Conservation (phyloP, 2,329 filamentous ascomycete species). For the Ophiostoma sp. region DNA sequence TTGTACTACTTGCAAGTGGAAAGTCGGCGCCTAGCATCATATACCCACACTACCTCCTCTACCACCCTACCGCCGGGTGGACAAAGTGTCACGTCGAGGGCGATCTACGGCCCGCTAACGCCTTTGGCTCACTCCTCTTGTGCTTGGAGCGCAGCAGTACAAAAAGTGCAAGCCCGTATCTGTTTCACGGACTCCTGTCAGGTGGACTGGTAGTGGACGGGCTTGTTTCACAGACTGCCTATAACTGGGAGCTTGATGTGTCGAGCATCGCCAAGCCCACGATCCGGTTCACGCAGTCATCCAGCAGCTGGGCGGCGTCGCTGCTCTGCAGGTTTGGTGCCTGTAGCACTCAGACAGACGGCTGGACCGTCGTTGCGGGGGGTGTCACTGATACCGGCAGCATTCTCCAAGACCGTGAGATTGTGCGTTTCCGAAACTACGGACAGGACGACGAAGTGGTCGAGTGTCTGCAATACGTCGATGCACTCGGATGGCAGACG, state of each 20-base stretch:
- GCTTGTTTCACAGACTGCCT: conserved; percentile 55
- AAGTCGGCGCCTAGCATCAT: conserved; percentile 47
- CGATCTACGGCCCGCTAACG: conserved; percentile 34
- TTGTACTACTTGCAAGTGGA: conserved; percentile 58
- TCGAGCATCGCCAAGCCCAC: conserved; percentile 31
- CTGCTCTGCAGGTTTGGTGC: conserved; percentile 26
- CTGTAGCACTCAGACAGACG: conserved; percentile 15
- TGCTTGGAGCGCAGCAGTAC: not conserved
- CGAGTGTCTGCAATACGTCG: conserved; percentile 25
- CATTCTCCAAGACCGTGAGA: conserved; percentile 47
- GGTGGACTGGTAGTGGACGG: conserved; percentile 68
- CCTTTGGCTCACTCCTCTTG: conserved; percentile 43
- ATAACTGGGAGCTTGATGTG: conserved; percentile 56
- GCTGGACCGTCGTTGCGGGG: conserved; percentile 36
- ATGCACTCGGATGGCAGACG: not conserved
- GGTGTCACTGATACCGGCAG: conserved; percentile 42
- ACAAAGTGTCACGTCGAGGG: conserved; percentile 38
- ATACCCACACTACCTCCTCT: conserved; percentile 52
- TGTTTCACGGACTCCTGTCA: conserved; percentile 56
- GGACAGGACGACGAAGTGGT: conserved; percentile 30
- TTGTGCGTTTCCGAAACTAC: conserved; percentile 40
- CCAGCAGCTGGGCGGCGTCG: not conserved
- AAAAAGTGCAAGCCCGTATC: conserved; percentile 30
- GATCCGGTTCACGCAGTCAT: conserved; percentile 21
- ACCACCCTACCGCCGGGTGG: conserved; percentile 46